Conservation (phyloP, 129 eudicot species). For the Flaveria sonorensis region DNA sequence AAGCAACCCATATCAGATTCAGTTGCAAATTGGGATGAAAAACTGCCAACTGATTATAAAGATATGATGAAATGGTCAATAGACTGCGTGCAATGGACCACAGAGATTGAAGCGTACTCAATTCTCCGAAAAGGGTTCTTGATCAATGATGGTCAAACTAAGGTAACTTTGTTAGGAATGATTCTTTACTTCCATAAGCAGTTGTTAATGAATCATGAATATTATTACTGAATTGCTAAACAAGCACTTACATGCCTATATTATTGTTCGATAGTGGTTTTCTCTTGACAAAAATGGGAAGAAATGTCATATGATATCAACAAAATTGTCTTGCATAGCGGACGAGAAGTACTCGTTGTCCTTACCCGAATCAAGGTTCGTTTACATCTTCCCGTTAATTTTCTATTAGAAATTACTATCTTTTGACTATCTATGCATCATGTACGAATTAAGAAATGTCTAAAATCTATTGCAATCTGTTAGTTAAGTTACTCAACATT, state of each 20-base stretch:
- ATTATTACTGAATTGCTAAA: background rate
- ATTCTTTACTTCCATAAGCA: background rate
- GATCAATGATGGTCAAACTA: background rate
- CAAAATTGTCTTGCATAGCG: background rate
- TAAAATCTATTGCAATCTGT: background rate
- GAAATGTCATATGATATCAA: conserved; percentile 20
- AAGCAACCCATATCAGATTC: conserved; percentile 12
- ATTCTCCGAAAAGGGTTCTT: conserved; percentile 17
- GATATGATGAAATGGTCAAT: background rate
- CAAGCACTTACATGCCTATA: background rate
- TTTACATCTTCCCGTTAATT: background rate
- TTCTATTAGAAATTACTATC: background rate
- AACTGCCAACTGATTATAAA: background rate
- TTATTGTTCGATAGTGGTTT: conserved; percentile 14
- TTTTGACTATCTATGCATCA: background rate
- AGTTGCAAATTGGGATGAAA: conserved; percentile 17
- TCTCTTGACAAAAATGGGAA: conserved; percentile 22
- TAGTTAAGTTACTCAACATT: background rate
- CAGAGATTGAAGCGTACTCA: conserved; percentile 20
- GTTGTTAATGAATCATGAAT: background rate
- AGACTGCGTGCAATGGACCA: background rate
- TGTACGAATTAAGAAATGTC: background rate
- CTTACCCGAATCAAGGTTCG: conserved; percentile 20
- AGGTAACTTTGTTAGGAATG: background rate
- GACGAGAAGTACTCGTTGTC: background rate